Evolutionary conservation across 345 rosid species (phyloP).

Genomic region (Acer campestre): DNA sequence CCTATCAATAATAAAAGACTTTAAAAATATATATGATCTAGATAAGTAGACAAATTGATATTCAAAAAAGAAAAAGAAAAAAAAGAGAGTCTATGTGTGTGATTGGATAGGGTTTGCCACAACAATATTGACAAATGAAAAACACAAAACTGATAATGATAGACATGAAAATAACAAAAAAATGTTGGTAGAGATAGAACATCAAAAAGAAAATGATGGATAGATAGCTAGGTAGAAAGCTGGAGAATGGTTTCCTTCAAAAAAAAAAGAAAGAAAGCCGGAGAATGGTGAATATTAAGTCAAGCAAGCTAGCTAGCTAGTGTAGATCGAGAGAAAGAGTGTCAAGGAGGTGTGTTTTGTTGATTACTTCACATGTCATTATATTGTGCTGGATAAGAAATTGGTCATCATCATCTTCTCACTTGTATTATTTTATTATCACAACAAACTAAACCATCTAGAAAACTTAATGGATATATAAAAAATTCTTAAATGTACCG

Average conservation of each 20-base stretch:
- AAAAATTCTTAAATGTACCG: too few species aligned
- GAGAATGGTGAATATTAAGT: not conserved
- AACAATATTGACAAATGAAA: not conserved
- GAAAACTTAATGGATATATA: too few species aligned
- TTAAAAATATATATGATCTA: too few species aligned
- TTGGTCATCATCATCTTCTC: not conserved
- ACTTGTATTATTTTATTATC: not conserved
- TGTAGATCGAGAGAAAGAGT: too few species aligned
- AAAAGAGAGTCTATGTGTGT: too few species aligned
- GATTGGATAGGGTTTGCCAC: not conserved
- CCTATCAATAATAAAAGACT: too few species aligned
- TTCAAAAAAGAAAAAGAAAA: too few species aligned
- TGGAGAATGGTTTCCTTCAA: not conserved
- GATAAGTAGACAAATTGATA: too few species aligned
- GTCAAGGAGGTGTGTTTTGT: not conserved
- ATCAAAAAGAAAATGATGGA: constrained; percentile 18
- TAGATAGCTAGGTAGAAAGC: constrained; percentile 5
- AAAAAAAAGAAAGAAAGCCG: too few species aligned
- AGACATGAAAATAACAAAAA: not conserved
- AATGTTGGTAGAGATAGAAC: constrained; percentile 1
- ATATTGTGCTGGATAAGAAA: not conserved
- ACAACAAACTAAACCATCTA: not conserved
- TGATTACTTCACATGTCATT: not conserved
- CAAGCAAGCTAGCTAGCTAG: not conserved
- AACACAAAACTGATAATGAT: not conserved